Evolutionary conservation across 441 rosid genomes (phyloP), one percentile per base, ranked within the genome.

Genomic region (Theobroma grandiflorum): DNA sequence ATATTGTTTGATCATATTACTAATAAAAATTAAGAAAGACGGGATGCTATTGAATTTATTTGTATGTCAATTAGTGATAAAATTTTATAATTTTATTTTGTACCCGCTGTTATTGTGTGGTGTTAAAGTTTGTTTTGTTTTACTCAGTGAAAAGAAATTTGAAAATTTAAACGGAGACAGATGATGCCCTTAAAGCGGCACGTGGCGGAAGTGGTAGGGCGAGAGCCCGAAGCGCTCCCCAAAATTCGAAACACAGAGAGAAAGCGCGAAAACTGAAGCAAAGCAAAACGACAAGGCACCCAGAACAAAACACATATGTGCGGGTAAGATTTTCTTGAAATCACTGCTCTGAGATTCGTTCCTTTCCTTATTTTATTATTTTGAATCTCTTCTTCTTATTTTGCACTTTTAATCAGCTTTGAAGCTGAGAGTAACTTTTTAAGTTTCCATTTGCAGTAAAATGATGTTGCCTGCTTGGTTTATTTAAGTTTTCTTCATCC

Each of bases 201-300:
- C 81, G 72, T 78, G 84, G 75, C 66, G 42, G 15, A 33, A 82
- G 67, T 78, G 47, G 0, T 55, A 47, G 9, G 14, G 38, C 58
- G 2, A 8, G 8, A 20, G 22, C 15, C 9, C 45, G 45, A 10
- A 18, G 12, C 43, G 11, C 18, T 20, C 22, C 82, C 77, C 26
- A 52, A 79, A 75, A 62, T 79, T 83, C 78, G 78, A 79, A 82
- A 79, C 61, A 0, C 37, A 38, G 22, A 22, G 45, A 2, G 45
- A 11, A 72, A 64, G 85, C 85, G 85, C 85, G 80, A 83, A 82
- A 83, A 79, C 38, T 79, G 9, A 82, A 82, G 76, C 79, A 64
- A 49, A 52, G 20, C 47, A 18, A 62, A 61, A 47, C 20, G n/a
- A 37, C 62, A 53, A 50, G 33, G 38, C 42, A n/a, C 4, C 16